A percentile compares a stretch with the other conserved stretches of the same genome.
Evolutionary conservation across 805 yeast genomes (phyloP).

Genomic region (Starmerella sp.): DNA sequence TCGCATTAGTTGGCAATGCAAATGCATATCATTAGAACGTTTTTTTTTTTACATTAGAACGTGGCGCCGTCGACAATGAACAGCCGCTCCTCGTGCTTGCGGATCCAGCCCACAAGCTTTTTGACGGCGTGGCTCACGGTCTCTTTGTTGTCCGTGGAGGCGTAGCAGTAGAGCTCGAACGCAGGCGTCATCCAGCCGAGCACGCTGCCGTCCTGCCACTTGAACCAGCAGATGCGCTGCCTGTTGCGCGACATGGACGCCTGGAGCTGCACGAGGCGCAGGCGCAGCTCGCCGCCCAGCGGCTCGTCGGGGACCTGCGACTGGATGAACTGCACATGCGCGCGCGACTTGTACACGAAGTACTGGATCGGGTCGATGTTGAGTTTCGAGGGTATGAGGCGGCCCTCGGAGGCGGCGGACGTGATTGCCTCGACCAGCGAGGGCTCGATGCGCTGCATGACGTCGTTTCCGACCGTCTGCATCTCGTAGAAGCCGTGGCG

Average conservation of each 20-base stretch:
- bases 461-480: slow-evolving; percentile 46
- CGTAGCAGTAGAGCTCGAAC: slow-evolving; percentile 52
- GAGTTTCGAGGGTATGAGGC: slow-evolving; percentile 27
- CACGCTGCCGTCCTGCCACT: slow-evolving; percentile 20
- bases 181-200: slow-evolving; percentile 46
- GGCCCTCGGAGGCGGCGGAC: slow-evolving; percentile 20
- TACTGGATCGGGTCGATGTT: slow-evolving; percentile 55
- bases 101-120: slow-evolving; percentile 64
- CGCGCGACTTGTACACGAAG: slow-evolving; percentile 66
- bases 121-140: slow-evolving; percentile 51
- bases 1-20: no score
- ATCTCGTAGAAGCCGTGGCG: slow-evolving; percentile 70
- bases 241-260: slow-evolving; percentile 27
- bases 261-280: slow-evolving; percentile 29
- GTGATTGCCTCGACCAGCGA: slow-evolving; percentile 31
- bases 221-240: slow-evolving; percentile 24
- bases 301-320: slow-evolving; percentile 11
- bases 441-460: slow-evolving; percentile 32
- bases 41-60: no score
- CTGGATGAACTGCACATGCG: slow-evolving; percentile 53
- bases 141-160: slow-evolving; percentile 48
- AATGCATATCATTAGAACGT: slow-evolving; percentile 29
- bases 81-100: slow-evolving; percentile 53
- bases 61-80: slow-evolving; percentile 67
- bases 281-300: neutral